These are phyloP conservation scores for Saccharomycopsis fermentans DNA, from an alignment of 805 yeast species.

Conservation along the genomic window DNA sequence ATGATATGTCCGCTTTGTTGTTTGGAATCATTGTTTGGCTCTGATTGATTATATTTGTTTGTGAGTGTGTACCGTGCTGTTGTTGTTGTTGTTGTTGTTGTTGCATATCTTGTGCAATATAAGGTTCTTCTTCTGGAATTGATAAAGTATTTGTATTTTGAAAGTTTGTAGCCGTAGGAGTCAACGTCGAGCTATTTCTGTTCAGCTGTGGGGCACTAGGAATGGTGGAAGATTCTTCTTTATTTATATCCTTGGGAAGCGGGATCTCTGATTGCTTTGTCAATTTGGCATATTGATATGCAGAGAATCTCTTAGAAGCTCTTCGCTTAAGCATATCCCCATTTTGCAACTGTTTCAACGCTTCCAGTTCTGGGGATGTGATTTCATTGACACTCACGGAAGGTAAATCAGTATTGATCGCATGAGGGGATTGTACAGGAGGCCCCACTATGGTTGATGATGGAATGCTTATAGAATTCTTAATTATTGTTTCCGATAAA, in stretches of 20 bases:
- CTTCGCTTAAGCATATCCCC: conserved; percentile 80
- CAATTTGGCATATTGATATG: conserved; percentile 79
- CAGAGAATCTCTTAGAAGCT: conserved; percentile 89
- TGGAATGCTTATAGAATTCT: neutral
- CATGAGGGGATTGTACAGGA: neutral
- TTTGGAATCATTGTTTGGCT: neutral
- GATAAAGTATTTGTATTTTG: conserved; percentile 8
- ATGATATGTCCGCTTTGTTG: neutral
- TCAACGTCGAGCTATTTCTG: neutral
- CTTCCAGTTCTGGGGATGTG: conserved; percentile 32
- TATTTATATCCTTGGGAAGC: conserved; percentile 14
- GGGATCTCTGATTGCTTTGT: conserved; percentile 17
- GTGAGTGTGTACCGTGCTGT: neutral
- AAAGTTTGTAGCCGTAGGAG: neutral
- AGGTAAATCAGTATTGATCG: neutral
- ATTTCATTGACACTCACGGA: neutral
- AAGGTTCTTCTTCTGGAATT: neutral
- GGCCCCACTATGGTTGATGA: neutral
- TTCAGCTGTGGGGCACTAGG: neutral
- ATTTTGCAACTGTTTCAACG: conserved; percentile 68
- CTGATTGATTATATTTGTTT: neutral
- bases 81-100: neutral
- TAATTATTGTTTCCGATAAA: neutral
- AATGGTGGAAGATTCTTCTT: neutral
- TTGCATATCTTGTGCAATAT: neutral